These are phyloP conservation scores for Diutina mesorugosa DNA, from an alignment of 1,139 yeast species.

Conservation along the genomic window DNA sequence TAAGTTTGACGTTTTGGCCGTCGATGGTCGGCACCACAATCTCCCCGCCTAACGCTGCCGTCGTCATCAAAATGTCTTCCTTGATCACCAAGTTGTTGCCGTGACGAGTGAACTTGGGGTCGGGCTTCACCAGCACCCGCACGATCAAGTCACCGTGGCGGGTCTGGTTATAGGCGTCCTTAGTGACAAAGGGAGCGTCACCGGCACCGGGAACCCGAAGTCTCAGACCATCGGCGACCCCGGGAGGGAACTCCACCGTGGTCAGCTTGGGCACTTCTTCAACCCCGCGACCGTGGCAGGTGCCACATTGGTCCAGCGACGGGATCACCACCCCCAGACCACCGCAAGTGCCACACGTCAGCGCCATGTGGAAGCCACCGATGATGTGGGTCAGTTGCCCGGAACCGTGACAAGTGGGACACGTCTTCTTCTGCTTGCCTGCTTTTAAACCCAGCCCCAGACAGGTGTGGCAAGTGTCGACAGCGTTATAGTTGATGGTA, in stretches of 20 bases:
- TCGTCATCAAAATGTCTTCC: conserved; percentile 75
- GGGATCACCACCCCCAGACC: conserved; percentile 80
- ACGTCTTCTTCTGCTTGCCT: conserved; percentile 67
- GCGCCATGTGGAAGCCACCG: conserved; percentile 96
- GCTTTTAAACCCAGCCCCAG: conserved; percentile 73
- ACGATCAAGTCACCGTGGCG: conserved; percentile 81
- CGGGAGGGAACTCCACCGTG: conserved; percentile 77
- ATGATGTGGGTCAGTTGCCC: conserved; percentile 80
- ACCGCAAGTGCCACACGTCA: conserved; percentile 78
- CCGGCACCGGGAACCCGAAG: conserved; percentile 83
- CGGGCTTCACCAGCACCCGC: conserved; percentile 65
- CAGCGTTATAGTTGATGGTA: conserved; percentile 57
- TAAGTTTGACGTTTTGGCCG: conserved; percentile 60
- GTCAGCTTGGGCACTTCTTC: conserved; percentile 54
- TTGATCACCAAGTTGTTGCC: conserved; percentile 52
- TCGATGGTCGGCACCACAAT: conserved; percentile 80
- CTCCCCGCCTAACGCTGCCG: conserved; percentile 93
- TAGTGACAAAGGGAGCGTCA: conserved; percentile 67
- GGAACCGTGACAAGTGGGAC: conserved; percentile 84
- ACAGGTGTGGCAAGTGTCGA: conserved; percentile 72
- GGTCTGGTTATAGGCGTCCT: conserved; percentile 49
- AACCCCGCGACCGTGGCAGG: conserved; percentile 89
- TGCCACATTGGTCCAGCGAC: conserved; percentile 53
- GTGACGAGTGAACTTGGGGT: conserved; percentile 53
- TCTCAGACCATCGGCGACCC: conserved; percentile 77